phyloP scores from a whole-genome alignment of 768 basidiomycete genomes.

The Pleurotus tuber-regium region DNA sequence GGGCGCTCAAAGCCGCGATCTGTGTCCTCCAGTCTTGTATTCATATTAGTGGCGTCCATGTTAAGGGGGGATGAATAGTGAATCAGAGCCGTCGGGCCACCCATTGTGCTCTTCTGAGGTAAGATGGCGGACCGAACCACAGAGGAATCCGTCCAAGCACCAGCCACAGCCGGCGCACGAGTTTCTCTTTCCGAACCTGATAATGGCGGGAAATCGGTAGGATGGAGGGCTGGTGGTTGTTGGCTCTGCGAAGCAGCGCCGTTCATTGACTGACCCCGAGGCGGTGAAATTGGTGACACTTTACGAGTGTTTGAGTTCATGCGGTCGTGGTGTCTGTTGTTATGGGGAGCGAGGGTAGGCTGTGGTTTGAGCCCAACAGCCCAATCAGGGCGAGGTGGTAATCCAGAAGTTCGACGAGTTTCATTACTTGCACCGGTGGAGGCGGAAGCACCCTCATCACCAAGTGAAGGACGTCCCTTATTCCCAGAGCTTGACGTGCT shows the following conservation, averaged over 20 bases:
- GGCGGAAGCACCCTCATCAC: constrained; percentile 75
- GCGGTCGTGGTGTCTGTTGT: constrained; percentile 53
- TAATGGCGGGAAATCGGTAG: constrained; percentile 69
- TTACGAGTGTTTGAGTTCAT: constrained; percentile 27
- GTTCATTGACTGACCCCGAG: constrained; percentile 32
- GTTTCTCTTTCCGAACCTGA: constrained; percentile 42
- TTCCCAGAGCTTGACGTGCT: constrained; percentile 47
- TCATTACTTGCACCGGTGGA: constrained; percentile 66
- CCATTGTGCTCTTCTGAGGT: constrained; percentile 28
- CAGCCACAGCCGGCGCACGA: constrained; percentile 50
- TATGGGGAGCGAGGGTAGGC: constrained; percentile 54
- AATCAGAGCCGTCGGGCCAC: constrained; percentile 33
- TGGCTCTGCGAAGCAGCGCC: constrained; percentile 26
- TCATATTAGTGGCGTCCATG: constrained; percentile 17
- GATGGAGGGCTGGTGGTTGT: constrained; percentile 37
- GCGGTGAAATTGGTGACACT: constrained; percentile 39
- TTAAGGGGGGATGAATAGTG: constrained; percentile 25
- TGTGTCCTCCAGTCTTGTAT: constrained; percentile 38
- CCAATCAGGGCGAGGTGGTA: constrained; percentile 86
- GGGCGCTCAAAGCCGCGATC: constrained; percentile 48
- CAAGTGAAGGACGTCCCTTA: constrained; percentile 52
- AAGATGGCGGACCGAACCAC: constrained; percentile 48
- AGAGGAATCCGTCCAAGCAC: constrained; percentile 70
- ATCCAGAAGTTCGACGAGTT: constrained; percentile 18
- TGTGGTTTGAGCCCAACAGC: constrained; percentile 82